Percentiles rank a stretch among this genome's conserved stretches.
Conservation (phyloP, 2,329 filamentous ascomycete species). For the Seiridium unicorne region DNA sequence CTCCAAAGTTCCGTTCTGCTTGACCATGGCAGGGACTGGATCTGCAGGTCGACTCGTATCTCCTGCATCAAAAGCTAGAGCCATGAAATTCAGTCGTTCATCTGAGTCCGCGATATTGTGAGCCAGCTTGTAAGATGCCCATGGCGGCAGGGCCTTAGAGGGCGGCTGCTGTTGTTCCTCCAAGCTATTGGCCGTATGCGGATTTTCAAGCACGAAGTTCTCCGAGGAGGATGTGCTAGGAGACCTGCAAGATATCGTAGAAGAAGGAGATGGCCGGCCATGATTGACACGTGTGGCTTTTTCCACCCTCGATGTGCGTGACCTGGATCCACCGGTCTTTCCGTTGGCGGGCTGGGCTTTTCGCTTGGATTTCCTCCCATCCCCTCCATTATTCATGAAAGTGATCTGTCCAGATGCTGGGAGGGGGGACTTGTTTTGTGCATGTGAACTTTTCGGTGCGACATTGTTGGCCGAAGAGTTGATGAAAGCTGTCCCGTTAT, state of each 20-base stretch:
- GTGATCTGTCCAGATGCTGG: constrained; percentile 9
- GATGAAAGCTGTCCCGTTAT: constrained; percentile 37
- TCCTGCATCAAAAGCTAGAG: constrained; percentile 9
- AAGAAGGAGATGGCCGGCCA: neutral
- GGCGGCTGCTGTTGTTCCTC: too few species aligned
- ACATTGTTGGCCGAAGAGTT: constrained; percentile 22
- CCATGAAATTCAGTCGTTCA: constrained; percentile 11
- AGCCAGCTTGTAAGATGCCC: constrained; percentile 11
- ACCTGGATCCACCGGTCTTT: too few species aligned
- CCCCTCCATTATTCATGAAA: constrained; percentile 12
- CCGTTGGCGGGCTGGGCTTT: neutral
- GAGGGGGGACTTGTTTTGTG: neutral
- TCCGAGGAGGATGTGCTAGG: constrained; percentile 8
- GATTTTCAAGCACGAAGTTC: neutral
- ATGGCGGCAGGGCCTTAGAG: constrained; percentile 8
- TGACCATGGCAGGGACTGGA: neutral
- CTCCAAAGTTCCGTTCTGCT: neutral
- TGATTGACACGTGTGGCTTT: neutral
- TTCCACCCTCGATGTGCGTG: neutral
- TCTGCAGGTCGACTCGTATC: neutral
- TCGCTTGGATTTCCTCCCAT: neutral
- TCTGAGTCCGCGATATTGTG: neutral
- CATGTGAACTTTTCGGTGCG: neutral
- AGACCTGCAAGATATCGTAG: constrained; percentile 4
- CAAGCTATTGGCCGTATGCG: neutral